Evolutionary conservation across 2,329 filamentous ascomycete genomes (phyloP).

Genomic region (Claviceps sp.): DNA sequence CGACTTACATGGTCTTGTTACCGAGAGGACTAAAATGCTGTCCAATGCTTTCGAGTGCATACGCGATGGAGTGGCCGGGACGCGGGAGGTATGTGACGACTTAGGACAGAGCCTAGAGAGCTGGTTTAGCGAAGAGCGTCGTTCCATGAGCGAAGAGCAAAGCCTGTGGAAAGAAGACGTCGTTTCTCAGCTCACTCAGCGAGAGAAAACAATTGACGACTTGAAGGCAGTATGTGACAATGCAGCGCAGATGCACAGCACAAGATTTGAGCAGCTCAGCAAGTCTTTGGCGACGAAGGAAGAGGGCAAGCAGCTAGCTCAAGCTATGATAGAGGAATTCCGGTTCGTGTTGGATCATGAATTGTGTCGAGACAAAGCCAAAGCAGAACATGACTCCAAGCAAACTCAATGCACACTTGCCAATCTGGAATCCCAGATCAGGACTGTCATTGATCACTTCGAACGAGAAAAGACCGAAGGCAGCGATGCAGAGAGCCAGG

Average conservation of each 20-base stretch:
- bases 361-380: conserved; percentile 11
- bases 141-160: background rate
- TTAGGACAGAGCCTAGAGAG: background rate
- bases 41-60: background rate
- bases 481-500: background rate
- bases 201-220: conserved; percentile 1
- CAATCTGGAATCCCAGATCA: conserved; percentile 11
- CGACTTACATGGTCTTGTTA: conserved; percentile 3
- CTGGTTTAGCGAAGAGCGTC: background rate
- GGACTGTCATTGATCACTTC: conserved; percentile 11
- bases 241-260: background rate
- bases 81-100: background rate
- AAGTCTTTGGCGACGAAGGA: conserved; percentile 2
- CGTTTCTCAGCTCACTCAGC: background rate
- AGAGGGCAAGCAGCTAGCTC: conserved; percentile 9
- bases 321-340: conserved; percentile 10
- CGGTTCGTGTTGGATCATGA: conserved; percentile 11
- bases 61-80: background rate
- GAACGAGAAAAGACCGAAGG: background rate
- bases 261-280: conserved; percentile 2
- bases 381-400: conserved; percentile 8
- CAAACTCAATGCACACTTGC: conserved; percentile 7
- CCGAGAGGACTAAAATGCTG: background rate
- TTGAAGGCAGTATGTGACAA: background rate
- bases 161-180: conserved; percentile 3